Base-by-base conservation (phyloP, 495 filamentous ascomycete genomes). In the Lasiosphaeriaceae sp. region DNA sequence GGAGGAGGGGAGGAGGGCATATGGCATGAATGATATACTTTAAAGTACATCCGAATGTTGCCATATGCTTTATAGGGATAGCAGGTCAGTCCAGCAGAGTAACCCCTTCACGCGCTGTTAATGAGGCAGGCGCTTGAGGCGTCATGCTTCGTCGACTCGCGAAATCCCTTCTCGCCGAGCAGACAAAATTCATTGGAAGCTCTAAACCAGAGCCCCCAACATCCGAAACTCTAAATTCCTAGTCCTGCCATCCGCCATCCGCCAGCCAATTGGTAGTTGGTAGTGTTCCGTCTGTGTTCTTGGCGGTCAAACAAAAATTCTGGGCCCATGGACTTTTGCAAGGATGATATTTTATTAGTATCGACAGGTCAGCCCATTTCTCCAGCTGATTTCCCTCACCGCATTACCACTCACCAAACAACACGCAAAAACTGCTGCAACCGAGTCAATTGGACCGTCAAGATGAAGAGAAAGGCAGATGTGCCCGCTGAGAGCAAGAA, bases 381-480 rank as follows among this genome's bases (percentile, higher is more conserved):
- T 37, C 7, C n/a, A 23, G 23, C 21, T 22, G 41, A 31, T n/a
- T 51, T 58, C 52, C 41, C 16, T 47, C 55, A 46, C 41, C 34
- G 12, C 59, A 12, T 17, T 37, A 24, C 39, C 49, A 46, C 31
- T 44, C 50, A 24, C 43, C 47, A 47, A 22, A 41, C 11, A 14
- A 0, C 45, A 54, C 29, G 7, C 20, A 0, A 47, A 23, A 16
- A 50, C 52, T 44, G 26, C 48, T 50, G n/a, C 47, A 51, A 46
- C 39, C 31, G 19, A 24, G 0, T 43, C 67, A 69, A 72, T 74
- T 68, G 56, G 19, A 20, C 37, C 8, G 11, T 56, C 52, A 71
- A 56, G 24, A 78, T 78, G 75, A 80, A 80, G 69, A 75, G 77
- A 68, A 79, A 78, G 59, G 76, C 75, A 24, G 66, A 72, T 16